Evolutionary conservation across 1,284 basidiomycete genomes (phyloP), one percentile per base, ranked within the genome.

Genomic region (Serendipita sp.): DNA sequence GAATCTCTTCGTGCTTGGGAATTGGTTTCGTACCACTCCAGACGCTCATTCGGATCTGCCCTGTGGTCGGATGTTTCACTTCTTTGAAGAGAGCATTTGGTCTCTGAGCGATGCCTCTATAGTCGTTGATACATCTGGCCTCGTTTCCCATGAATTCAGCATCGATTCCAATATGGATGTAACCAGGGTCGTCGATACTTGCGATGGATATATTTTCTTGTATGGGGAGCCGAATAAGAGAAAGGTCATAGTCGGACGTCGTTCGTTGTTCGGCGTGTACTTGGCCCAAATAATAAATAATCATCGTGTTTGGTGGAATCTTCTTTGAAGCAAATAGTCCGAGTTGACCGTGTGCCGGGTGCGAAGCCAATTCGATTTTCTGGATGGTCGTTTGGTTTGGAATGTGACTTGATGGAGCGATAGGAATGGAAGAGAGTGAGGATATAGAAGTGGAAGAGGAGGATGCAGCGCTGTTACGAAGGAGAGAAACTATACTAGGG

Each of bases 41-140:
- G 17, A 94, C 78, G 66, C 83, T 79, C 80, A 94, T 93, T 62
- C 84, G 77, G 66, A 89, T 71, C 71, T 87, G 87, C 22, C 87
- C 89, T n/a, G 67, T 69, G 35, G 69, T 69, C 5, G 78, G 77
- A 22, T 49, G 17, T 65, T 79, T 76, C 42, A 77, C 76, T 38
- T 91, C 83, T 65, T 78, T 74, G 69, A 94, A 94, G 60, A 83
- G 71, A 0, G 85, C 88, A 68, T 94, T 94, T 1, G 91, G 83
- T 67, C 75, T 82, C 10, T 71, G 67, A 58, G 73, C 74, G 29
- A 91, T 76, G 3, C 90, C 90, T 61, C 92, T 80, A 72, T 85
- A 94, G 73, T 94, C 92, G 68, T 94, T 94, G 65, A 91, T 79
- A 71, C 93, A 93, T 66, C 91, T 78, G 2, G 84, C 87, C 70